phyloP scores from a whole-genome alignment of 345 rosid species.

The Syzygium aqueum region DNA sequence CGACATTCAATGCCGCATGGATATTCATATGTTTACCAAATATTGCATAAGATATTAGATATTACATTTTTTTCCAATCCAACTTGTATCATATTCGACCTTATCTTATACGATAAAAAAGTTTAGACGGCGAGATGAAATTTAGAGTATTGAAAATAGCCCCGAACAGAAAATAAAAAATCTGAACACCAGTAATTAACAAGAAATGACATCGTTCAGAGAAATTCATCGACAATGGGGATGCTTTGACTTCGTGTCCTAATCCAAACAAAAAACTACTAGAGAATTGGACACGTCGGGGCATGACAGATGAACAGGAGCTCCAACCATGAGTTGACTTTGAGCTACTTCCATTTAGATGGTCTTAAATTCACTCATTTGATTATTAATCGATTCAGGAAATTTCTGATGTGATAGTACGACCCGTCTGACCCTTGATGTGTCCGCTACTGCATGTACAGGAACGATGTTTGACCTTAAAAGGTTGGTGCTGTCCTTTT shows the following conservation, averaged over 20 bases:
- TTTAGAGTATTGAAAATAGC: not conserved
- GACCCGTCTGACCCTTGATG: not conserved
- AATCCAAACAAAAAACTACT: not conserved
- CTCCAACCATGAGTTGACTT: not conserved
- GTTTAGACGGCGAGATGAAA: not conserved
- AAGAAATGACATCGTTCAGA: not conserved
- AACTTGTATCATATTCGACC: not conserved
- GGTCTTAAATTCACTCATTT: not conserved
- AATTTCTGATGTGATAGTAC: not conserved
- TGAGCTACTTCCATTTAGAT: not conserved
- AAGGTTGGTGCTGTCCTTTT: not conserved
- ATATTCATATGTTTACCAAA: not conserved
- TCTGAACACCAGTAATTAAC: not conserved
- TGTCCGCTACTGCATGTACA: not conserved
- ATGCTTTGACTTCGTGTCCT: not conserved
- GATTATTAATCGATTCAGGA: not conserved
- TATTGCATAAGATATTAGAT: not conserved
- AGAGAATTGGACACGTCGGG: not conserved
- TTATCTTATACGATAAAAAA: not conserved
- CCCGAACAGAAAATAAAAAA: not conserved
- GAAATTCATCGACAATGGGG: not conserved
- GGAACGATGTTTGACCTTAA: not conserved
- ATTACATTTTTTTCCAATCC: not conserved
- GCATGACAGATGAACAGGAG: not conserved
- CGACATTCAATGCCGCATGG: rapidly evolving